Percentiles rank a stretch among this genome's conserved stretches.
These are phyloP conservation scores for Gardenia jasminoides DNA, from an alignment of 257 asterid genomes.

Conservation along the genomic window DNA sequence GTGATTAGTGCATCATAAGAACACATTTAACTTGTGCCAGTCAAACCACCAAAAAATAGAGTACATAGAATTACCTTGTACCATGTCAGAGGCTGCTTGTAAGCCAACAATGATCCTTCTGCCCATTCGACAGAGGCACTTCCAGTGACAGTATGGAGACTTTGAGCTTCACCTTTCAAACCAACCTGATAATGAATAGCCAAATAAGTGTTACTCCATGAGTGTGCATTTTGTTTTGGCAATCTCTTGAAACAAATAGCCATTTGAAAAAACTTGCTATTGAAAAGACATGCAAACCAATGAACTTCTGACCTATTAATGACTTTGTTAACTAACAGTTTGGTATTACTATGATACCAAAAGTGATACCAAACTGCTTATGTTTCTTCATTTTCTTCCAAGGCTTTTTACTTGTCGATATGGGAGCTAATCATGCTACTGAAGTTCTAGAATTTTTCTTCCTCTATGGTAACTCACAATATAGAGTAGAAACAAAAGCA, in stretches of 20 bases:
- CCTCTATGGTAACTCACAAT: background rate
- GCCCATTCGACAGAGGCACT: constrained; percentile 80
- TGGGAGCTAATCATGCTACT: background rate
- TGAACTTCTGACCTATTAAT: background rate
- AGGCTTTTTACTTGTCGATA: background rate
- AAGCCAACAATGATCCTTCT: constrained; percentile 55
- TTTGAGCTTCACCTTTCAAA: constrained; percentile 64
- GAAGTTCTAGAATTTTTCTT: background rate
- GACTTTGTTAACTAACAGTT: background rate
- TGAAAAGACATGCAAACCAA: background rate
- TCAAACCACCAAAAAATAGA: background rate
- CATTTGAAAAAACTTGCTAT: background rate
- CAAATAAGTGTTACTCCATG: background rate
- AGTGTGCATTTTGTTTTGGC: background rate
- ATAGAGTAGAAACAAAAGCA: background rate
- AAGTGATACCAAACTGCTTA: too few relatives aligned
- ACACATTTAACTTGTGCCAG: background rate
- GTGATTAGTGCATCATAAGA: background rate
- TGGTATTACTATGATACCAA: background rate
- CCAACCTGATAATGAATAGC: constrained; percentile 52
- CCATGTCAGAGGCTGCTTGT: constrained; percentile 90
- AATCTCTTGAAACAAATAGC: background rate
- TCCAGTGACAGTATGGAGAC: constrained; percentile 51
- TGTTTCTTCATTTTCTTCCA: background rate
- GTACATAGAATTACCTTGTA: constrained; percentile 60